Base-by-base conservation (phyloP, 2,329 filamentous ascomycete species). In the Calonectria pauciramosa region DNA sequence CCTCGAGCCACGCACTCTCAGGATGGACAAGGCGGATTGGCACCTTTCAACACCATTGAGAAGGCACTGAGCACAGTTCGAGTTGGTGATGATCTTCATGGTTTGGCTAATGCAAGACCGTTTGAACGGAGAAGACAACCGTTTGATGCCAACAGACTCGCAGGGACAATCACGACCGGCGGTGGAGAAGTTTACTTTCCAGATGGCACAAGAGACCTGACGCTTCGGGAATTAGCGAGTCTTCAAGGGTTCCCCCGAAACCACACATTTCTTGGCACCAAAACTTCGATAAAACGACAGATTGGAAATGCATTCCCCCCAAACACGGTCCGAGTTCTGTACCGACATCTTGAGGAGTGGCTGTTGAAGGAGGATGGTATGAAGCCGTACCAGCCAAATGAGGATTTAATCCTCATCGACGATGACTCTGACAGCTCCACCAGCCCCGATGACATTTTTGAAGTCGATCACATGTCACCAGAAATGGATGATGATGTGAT, bases 291-390 rank as follows among this genome's bases (percentile, higher is more conserved):
- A 20, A 90, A 90, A 77, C 89, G 87, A 76, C 94, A 96, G 82
- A 94, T 96, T 76, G 95, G 95, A 0, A 96, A 97, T 80, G 95
- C 94, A 0, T 95, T 96, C 20, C 94, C 95, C 0, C 91, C 94
- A 0, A 85, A 85, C 34, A 88, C 90, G 0, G 91, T 91, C 3
- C 84, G 84, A 32, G 83, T 88, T 0, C 79, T 92, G 0, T 91
- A 89, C 75, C 80, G 82, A n/a, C 88, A 90, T 64, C 78, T 92
- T 11, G 82, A 87, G 23, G 75, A 82, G 10, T 90, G 87, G 84
- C 80, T 92, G 1, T 81, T 90, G 18, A 75, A 81, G 1, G 80
- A 86, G 26, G 90, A 91, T 69, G 81, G 84, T 0, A 80, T 88
- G 23, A 56, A 41, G 20, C 76, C 30, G 10, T 78, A 76, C n/a